Base-by-base conservation (phyloP, 2,329 filamentous ascomycete species). In the Exophiala oligosperma region DNA sequence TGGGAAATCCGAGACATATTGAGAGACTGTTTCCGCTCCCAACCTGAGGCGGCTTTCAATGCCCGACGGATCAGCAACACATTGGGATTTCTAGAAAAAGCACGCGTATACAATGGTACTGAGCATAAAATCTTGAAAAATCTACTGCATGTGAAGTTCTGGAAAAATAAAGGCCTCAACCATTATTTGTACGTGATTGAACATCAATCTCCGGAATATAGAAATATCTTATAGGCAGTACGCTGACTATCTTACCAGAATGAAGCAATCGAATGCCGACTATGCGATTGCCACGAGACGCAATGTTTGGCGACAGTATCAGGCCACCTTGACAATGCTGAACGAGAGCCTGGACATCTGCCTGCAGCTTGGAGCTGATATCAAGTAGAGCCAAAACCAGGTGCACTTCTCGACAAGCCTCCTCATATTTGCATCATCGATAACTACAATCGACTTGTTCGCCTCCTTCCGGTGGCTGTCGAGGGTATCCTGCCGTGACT, bases 41-140 rank as follows among this genome's bases (percentile, higher is more conserved):
- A 69, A 26, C 62, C 70, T 7, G 54, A 61, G 7, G 54, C 69
- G 23, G 72, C 75, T 5, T 78, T 78, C 56, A 68, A 77, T 61
- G 66, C 71, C 9, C 60, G 67, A 1, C 73, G 70, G 58, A 72
- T 80, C 50, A 62, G 71, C 49, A 79, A 79, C 54, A 80, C 78
- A 3, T 53, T 79, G 29, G 61, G 66, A n/a, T 80, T 80, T 59
- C 72, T 80, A 28, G 66, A 74, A 52, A 71, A 70, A 52, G 77
- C 77, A 6, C 61, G 73, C 23, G 67, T 72, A 23, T 62, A 70
- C 26, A 70, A 68, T 23, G 76, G 76, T 9, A 64, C 76, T 21
- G 78, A 80, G 62, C 77, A 80, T 60, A 76, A 71, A 60, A 78
- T 80, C 21, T 49, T 80, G 59, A 78, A 73, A 62, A 79, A 75